These are phyloP conservation scores for Aplosporella prunicola DNA, from an alignment of 2,329 filamentous ascomycete species.

Conservation along the genomic window DNA sequence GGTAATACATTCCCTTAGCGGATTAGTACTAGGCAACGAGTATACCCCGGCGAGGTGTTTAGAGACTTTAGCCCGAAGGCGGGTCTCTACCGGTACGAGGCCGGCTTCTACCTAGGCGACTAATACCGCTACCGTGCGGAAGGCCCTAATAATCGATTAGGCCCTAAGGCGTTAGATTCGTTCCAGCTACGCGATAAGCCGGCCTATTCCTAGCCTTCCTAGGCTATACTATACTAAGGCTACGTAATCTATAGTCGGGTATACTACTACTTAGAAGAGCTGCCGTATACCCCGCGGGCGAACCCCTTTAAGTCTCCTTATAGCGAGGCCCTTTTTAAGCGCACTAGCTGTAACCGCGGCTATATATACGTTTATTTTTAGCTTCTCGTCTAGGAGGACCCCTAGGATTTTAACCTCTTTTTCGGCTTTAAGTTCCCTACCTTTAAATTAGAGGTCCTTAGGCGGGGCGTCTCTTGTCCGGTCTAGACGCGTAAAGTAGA, in stretches of 20 bases:
- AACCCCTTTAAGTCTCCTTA: constrained; percentile 3
- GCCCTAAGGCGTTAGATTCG: neutral
- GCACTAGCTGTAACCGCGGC: constrained; percentile 1
- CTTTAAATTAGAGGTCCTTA: too few relatives aligned
- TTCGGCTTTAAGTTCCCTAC: too few relatives aligned
- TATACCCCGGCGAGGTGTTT: constrained; percentile 1
- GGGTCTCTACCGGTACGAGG: neutral
- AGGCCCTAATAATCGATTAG: neutral
- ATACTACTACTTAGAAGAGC: constrained; percentile 1
- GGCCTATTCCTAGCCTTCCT: too few relatives aligned
- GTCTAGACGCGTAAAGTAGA: too few relatives aligned
- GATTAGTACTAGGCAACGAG: neutral
- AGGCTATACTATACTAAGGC: neutral
- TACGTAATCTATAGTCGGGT: constrained; percentile 1
- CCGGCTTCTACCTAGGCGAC: constrained; percentile 1
- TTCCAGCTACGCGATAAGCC: constrained; percentile 3
- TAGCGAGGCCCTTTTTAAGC: neutral
- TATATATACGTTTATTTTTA: neutral
- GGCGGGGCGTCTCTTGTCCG: too few relatives aligned
- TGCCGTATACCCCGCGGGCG: constrained; percentile 2
- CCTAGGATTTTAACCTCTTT: constrained; percentile 1
- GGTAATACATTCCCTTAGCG: neutral
- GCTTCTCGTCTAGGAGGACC: constrained; percentile 1
- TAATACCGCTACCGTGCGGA: neutral
- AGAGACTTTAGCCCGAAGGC: constrained; percentile 1